Base-by-base conservation (phyloP, 1,284 basidiomycete species). In the Apiotrichum sp. region DNA sequence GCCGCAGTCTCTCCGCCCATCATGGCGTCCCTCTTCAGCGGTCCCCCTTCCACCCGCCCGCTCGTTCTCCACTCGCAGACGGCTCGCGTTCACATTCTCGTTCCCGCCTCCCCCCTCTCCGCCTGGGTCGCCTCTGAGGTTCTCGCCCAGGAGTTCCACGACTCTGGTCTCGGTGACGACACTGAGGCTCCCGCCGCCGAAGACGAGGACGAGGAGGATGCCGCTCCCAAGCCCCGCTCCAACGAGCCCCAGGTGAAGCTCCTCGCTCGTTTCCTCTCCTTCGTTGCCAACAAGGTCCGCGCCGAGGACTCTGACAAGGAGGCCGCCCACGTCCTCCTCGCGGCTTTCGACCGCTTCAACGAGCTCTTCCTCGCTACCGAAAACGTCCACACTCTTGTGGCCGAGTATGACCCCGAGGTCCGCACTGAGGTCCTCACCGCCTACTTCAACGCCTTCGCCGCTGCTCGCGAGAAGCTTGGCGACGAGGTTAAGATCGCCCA, bases 71-170 rank as follows among this genome's bases (percentile, higher is more conserved):
- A 78, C 62, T 72, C 74, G 47, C 62, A 68, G 43, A 50, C 64
- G 42, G 70, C 72, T 7, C 64, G 77, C 13, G 67, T 93, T 63
- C 86, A 86, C 62, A 85, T 95, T 72, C 89, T 88, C 57, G 87
- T 93, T 61, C 86, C 88, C 48, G 85, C 87, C 16, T 79, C 80
- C 41, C 68, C 79, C 62, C 83, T 89, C 70, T 85, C 90, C 53
- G 71, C 71, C 74, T 93, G 91, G 90, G 88, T 91, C 68, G 82
- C 85, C 51, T 89, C 89, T 54, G 89, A 92, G 76, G 84, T 91
- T 67, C 82, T 93, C 61, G 82, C 87, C 71, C 89, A 93, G 68
- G 88, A 91, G 64, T 93, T 93, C 73, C 77, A 81, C 57, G 84
- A 89, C 72, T 77, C 81, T 55, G 82, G 87, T 48, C 61, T 67